phyloP scores from a whole-genome alignment of 208 protist species.

The Endotrypanum monterogeii region DNA sequence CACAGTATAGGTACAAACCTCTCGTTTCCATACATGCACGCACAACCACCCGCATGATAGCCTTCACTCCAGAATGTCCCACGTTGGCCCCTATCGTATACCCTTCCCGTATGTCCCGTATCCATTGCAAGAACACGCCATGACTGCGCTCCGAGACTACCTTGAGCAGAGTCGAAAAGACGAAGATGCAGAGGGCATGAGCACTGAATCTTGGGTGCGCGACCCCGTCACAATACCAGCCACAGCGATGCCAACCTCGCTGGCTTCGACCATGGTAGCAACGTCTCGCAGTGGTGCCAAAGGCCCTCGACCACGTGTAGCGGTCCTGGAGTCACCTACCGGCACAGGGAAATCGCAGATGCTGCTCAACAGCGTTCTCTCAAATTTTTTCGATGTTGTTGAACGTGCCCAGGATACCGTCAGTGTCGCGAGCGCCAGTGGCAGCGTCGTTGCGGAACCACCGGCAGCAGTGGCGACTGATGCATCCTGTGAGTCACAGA shows the following conservation, averaged over 20 bases:
- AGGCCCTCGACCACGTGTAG: constrained; percentile 34
- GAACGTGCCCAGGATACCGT: background rate
- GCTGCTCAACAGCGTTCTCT: constrained; percentile 88
- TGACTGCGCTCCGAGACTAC: constrained; percentile 54
- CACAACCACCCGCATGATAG: background rate
- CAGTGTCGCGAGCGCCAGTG: background rate
- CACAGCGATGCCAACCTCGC: background rate
- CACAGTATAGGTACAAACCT: background rate
- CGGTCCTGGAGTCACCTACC: constrained; percentile 95
- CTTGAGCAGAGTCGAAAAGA: constrained; percentile 20
- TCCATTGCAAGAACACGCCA: constrained; percentile 72
- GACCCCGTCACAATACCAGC: background rate
- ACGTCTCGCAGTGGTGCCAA: background rate
- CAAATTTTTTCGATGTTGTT: constrained; percentile 50
- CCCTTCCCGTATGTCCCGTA: constrained; percentile 87
- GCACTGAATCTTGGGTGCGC: background rate
- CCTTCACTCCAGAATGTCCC: constrained; percentile 17
- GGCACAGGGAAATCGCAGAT: constrained; percentile 96
- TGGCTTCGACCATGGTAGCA: background rate
- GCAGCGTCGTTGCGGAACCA: background rate
- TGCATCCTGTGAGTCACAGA: background rate
- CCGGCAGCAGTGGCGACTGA: background rate
- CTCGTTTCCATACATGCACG: background rate
- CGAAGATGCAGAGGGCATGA: background rate
- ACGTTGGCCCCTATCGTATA: constrained; percentile 52